Evolutionary conservation across 352 stramenopile species (phyloP).

Genomic region (Globisporangium irregulare): DNA sequence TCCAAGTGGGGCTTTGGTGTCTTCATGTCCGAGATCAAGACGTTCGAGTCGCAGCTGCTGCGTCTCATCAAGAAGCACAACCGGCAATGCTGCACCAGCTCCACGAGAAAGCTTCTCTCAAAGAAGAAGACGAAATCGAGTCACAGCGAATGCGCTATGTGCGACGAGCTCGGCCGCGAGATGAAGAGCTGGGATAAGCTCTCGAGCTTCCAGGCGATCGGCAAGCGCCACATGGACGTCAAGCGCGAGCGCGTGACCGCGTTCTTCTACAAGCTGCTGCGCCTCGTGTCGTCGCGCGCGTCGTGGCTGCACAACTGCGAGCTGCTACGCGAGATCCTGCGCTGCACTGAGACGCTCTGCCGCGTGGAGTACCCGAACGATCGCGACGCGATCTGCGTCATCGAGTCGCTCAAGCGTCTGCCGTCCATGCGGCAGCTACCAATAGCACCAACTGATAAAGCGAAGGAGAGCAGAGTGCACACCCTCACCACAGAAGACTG

Average conservation of each 20-base stretch:
- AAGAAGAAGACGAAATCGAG: constrained; percentile 7
- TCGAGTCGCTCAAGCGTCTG: constrained; percentile 42
- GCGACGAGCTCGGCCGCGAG: constrained; percentile 35
- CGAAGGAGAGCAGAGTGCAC: background rate
- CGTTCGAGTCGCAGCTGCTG: constrained; percentile 35
- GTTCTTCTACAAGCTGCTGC: constrained; percentile 51
- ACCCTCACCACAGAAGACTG: constrained; percentile 24
- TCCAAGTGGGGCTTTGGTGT: constrained; percentile 22
- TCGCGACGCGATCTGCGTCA: constrained; percentile 31
- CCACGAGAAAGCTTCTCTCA: background rate
- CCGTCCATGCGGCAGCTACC: constrained; percentile 1
- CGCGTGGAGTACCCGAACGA: constrained; percentile 55
- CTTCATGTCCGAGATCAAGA: constrained; percentile 36
- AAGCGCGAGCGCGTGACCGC: constrained; percentile 46
- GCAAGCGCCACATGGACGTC: constrained; percentile 40
- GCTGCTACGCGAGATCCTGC: constrained; percentile 48
- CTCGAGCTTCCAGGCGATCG: constrained; percentile 37
- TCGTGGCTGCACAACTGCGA: constrained; percentile 47
- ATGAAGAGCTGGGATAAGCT: constrained; percentile 39
- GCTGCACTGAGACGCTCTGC: constrained; percentile 40
- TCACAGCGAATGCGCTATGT: constrained; percentile 34
- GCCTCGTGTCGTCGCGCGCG: constrained; percentile 32
- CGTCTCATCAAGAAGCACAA: constrained; percentile 36
- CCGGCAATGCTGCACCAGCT: background rate
- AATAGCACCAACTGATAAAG: background rate